Conservation (phyloP, 2,329 filamentous ascomycete genomes). For the Pestalotiopsis sp. region DNA sequence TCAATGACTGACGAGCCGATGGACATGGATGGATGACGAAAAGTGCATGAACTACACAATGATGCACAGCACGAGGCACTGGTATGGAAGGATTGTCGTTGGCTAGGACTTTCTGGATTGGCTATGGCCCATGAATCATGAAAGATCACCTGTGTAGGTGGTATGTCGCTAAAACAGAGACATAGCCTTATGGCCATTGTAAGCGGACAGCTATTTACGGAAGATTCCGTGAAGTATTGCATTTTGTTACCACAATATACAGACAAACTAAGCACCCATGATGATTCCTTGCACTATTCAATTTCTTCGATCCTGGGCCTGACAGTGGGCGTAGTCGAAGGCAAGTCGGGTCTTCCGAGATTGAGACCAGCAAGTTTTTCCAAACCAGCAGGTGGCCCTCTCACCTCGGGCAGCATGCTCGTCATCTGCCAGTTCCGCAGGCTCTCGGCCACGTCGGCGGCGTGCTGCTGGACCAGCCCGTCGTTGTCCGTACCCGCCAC, state of each 20-base stretch:
- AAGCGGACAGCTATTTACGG: neutral
- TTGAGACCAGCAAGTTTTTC: conserved; percentile 40
- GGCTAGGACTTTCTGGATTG: too few species aligned
- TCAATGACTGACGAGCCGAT: neutral
- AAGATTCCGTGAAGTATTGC: neutral
- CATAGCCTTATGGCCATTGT: too few species aligned
- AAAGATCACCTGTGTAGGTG: too few species aligned
- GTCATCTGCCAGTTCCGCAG: conserved; percentile 64
- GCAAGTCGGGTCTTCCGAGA: conserved; percentile 25
- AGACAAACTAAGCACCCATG: neutral
- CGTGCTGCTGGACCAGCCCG: conserved; percentile 69
- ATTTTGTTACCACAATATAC: neutral
- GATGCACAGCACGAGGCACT: neutral
- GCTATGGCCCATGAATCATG: too few species aligned
- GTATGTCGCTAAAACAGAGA: too few species aligned
- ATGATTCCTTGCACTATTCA: conserved; percentile 20
- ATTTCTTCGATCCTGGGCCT: conserved; percentile 35
- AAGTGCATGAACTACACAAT: neutral
- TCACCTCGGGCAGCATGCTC: conserved; percentile 44
- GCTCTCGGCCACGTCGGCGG: conserved; percentile 67
- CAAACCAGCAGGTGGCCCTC: conserved; percentile 24
- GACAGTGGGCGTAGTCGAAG: conserved; percentile 6
- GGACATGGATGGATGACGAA: neutral
- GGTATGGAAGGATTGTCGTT: too few species aligned
- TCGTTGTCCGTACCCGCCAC: conserved; percentile 69